phyloP scores from a whole-genome alignment of 73 alveolate genomes.

The Tetrahymena borealis region DNA sequence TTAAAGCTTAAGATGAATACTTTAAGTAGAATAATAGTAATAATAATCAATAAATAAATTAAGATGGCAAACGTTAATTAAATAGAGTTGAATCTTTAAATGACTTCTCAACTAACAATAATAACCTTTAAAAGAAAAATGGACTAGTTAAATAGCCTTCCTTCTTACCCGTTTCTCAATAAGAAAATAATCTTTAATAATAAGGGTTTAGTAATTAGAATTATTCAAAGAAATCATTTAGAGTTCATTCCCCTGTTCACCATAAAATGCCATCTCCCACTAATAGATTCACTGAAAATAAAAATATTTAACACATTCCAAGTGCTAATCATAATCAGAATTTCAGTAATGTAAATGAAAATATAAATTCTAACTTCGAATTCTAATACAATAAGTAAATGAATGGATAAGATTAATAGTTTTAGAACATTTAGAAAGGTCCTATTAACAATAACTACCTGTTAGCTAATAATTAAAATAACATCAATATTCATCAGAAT shows the following conservation, averaged over 20 bases:
- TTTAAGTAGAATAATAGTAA: not conserved
- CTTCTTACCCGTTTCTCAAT: not conserved
- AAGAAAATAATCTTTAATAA: not conserved
- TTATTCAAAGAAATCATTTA: not conserved
- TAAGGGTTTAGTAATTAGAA: not conserved
- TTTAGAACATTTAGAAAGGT: not conserved
- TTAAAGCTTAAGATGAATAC: not conserved
- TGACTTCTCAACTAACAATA: not conserved
- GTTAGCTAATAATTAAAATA: not conserved
- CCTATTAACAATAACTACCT: not conserved
- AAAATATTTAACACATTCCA: not conserved
- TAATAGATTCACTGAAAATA: not conserved
- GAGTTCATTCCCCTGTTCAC: not conserved
- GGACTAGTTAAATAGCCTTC: not conserved
- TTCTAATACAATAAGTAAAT: not conserved
- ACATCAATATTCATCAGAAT: not conserved
- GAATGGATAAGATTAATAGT: not conserved
- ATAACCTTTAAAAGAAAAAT: not conserved
- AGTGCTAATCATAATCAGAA: no score
- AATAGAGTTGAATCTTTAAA: not conserved
- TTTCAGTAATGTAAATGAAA: not conserved
- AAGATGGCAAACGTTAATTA: not conserved
- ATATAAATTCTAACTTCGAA: not conserved
- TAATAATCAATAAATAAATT: not conserved
- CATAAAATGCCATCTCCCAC: not conserved